Evolutionary conservation across 345 rosid genomes (phyloP).

Genomic region (Microcos paniculata): DNA sequence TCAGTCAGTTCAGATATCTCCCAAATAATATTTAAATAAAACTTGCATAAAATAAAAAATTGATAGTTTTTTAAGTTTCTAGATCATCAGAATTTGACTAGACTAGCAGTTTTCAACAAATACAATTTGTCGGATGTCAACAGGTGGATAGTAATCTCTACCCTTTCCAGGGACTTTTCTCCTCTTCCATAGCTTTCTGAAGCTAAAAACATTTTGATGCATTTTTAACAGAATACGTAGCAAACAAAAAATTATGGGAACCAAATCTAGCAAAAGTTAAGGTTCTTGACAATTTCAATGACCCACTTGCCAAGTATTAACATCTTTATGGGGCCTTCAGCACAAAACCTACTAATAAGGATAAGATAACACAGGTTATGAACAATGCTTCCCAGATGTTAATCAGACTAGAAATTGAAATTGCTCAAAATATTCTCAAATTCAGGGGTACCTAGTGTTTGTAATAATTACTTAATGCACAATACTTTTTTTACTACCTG

Average conservation of each 20-base stretch:
- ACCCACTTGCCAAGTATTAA: not conserved
- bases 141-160: not conserved
- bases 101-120: not conserved
- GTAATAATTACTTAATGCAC: not conserved
- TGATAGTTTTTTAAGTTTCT: not conserved
- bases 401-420: constrained; percentile 1
- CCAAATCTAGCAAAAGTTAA: not conserved
- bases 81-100: constrained; percentile 2
- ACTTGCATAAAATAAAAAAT: constrained; percentile 10
- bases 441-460: not conserved
- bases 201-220: too few relatives aligned
- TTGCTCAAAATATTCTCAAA: not conserved
- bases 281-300: not conserved
- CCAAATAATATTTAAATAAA: not conserved
- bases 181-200: too few relatives aligned
- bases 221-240: too few relatives aligned
- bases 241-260: too few relatives aligned
- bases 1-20: not conserved
- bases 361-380: not conserved
- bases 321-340: not conserved
- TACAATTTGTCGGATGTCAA: not conserved
- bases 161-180: not conserved
- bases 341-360: constrained; percentile 3
- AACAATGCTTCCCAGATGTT: not conserved
- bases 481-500: constrained; percentile 50